Percentiles rank a stretch among this genome's conserved stretches.
Evolutionary conservation across 2,329 filamentous ascomycete species (phyloP).

Genomic region (Sclerotinia borealis): DNA sequence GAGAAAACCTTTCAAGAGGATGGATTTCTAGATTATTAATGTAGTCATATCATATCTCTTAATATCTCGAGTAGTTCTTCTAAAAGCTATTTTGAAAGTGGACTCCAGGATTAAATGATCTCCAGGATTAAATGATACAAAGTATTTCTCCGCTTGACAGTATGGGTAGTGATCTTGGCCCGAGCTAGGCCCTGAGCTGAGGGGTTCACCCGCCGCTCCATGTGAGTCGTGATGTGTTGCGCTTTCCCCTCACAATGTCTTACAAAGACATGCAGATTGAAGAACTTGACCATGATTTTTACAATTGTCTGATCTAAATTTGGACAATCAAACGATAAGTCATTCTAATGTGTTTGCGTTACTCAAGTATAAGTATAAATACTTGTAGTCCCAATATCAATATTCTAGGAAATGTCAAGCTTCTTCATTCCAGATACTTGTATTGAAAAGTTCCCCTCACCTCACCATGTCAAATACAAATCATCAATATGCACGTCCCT

Average conservation of each 20-base stretch:
- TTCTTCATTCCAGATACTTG: background rate
- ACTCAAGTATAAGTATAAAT: too few relatives aligned
- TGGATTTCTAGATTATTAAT: too few relatives aligned
- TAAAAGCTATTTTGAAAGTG: background rate
- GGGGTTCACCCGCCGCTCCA: background rate
- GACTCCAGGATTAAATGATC: background rate
- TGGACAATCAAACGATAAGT: background rate
- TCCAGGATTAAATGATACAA: background rate
- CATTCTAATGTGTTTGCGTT: background rate
- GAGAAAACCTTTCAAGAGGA: background rate
- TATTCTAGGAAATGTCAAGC: background rate
- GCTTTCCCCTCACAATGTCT: background rate
- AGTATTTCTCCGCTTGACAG: conserved; percentile 3
- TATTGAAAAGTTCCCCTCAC: background rate
- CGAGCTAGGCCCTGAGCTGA: background rate
- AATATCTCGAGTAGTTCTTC: too few relatives aligned
- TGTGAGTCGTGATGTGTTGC: background rate
- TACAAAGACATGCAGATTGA: background rate
- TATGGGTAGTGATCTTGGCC: background rate
- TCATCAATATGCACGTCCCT: background rate
- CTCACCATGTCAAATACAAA: background rate
- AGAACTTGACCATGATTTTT: background rate
- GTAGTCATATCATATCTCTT: too few relatives aligned
- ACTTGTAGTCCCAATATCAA: too few relatives aligned
- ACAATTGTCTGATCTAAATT: background rate